Evolutionary conservation across 768 basidiomycete species (phyloP), one percentile per base, ranked within the genome.

Genomic region (Phylloporus scabripes): DNA sequence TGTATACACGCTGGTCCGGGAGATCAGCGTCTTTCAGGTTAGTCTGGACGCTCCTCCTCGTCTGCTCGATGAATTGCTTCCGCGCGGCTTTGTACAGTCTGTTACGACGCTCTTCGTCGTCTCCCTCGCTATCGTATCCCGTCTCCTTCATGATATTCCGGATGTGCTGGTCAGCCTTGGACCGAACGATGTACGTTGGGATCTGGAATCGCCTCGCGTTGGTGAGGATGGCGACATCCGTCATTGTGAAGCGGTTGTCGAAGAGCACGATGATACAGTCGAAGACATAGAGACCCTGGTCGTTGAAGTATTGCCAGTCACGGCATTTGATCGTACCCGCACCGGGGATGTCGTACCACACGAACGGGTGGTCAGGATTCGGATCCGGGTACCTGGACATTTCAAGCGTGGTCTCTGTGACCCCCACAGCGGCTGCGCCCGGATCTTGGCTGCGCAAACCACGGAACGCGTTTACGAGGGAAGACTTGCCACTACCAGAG

Each of bases 271-370:
- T 28, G 44, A 70, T 61, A n/a, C 56, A 63, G 44, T 71, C 70
- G 28, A 71, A 70, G 39, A 67, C 59, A 20, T 65, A 71, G 12
- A 71, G 65, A 1, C 69, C 69, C 33, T 70, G 64, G 3, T 56
- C 41, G 18, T 70, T 69, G 57, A 71, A 71, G 45, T 71, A 71
- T 18, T 66, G 57, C 67, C 67, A 70, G 40, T 64, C 66, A 7
- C 57, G 56, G 20, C 64, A 60, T n/a, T 49, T 58, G 17, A 64
- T 9, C 2, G 70, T 71, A 10, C 67, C 66, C 9, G 70, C 67
- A 12, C 69, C 70, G 0, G 69, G 70, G n/a, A 69, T 36, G 33
- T 71, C 70, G 10, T 63, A 71, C 70, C 69, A 71, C 36, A 63
- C 60, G 49, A 63, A 56, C 0, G 55, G 61, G 18, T 48, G 17